Evolutionary conservation across 345 rosid species (phyloP), one percentile per base, ranked within the genome.

Genomic region (Streptanthus diversifolius): DNA sequence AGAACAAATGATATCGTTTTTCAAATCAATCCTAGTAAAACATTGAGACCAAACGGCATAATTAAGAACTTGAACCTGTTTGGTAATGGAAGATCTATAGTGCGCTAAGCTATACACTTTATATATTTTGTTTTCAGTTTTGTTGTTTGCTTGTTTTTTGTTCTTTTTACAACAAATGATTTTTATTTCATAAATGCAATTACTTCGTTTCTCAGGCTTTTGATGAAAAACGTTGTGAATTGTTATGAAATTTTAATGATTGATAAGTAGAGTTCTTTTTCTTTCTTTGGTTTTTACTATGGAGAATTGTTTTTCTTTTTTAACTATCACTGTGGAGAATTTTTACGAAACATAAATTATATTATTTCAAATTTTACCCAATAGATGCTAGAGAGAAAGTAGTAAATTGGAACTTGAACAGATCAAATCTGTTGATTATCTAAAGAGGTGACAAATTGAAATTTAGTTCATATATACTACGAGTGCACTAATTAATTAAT

Each of bases 401-500:
- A n/a, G 36, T 22, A 57, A 47, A 4, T 5, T 29, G 17, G 8
- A 54, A 32, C 19, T 40, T 27, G 3, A 9, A 62, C 24, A 40
- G 33, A 44, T 53, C 48, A 54, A 56, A 24, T 35, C 45, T 19
- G 21, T 17, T 24, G 8, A 63, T 63, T 15, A 64, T 17, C 71
- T 33, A 44, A 44, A 24, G 32, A 44, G 24, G 40, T 11, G 21
- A 44, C 2, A 53, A 41, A n/a, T 4, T 14, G 17, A 8, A 36
- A 19, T 24, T 51, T 39, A 29, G 43, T 19, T 53, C 51, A 25
- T 17, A 32, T 63, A 21, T 30, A 47, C 35, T 24, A 45, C 49
- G 17, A 73, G 65, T 64, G 65, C 40, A 73, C 41, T 55, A 4
- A 40, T 52, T 9, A 49, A 3, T 37, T 25, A 37, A 48, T 48